Percentiles rank a stretch among this genome's conserved stretches.
Conservation (phyloP, 371 early-diverging fungal species). For the Actinomortierella wolfii region DNA sequence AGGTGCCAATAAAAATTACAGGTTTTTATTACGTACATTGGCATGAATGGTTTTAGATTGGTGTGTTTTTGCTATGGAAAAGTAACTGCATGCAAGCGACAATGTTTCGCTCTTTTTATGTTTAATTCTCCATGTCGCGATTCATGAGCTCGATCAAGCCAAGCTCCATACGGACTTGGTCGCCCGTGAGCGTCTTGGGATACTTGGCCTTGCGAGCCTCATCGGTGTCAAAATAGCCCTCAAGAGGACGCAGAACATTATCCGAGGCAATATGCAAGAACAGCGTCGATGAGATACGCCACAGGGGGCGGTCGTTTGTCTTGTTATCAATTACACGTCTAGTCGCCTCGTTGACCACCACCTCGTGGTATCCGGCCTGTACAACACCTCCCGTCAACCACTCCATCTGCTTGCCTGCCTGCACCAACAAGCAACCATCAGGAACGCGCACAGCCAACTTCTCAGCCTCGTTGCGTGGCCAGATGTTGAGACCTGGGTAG, state of each 20-base stretch:
- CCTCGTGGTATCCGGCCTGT: conserved; percentile 74
- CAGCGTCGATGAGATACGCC: conserved; percentile 74
- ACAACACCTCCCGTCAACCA: conserved; percentile 69
- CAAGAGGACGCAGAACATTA: conserved; percentile 56
- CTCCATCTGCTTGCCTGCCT: conserved; percentile 75
- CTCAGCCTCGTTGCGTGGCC: conserved; percentile 59
- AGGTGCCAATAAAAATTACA: too few relatives aligned
- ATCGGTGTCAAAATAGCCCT: conserved; percentile 44
- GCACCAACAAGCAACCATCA: conserved; percentile 70
- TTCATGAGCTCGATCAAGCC: conserved; percentile 59
- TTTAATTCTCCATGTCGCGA: too few relatives aligned
- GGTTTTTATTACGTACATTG: too few relatives aligned
- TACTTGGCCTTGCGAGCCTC: conserved; percentile 51
- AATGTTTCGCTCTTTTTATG: too few relatives aligned
- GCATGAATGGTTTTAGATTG: too few relatives aligned
- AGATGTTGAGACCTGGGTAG: conserved; percentile 74
- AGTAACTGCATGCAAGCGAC: too few relatives aligned
- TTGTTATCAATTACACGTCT: conserved; percentile 52
- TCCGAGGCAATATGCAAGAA: conserved; percentile 73
- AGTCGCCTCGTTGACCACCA: conserved; percentile 63
- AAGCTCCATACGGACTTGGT: conserved; percentile 68
- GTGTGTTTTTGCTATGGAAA: too few relatives aligned
- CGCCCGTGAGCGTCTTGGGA: conserved; percentile 59
- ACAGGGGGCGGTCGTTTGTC: conserved; percentile 57
- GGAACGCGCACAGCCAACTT: conserved; percentile 68